Base-by-base conservation (phyloP, 352 stramenopile genomes). In the Pythium phragmitis region DNA sequence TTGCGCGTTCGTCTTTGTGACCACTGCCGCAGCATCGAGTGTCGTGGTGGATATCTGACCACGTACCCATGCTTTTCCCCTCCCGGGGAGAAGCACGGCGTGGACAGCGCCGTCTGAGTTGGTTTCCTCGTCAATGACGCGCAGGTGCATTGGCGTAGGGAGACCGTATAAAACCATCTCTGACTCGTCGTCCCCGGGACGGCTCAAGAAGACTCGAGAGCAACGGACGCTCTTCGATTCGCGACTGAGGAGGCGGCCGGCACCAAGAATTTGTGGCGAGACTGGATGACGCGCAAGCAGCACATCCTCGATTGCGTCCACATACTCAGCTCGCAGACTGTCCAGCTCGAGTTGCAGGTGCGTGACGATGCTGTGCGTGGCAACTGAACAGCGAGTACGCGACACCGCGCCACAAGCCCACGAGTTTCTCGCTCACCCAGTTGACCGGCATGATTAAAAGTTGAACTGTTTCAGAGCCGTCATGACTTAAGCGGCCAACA, bases 361-460 rank as follows among this genome's bases (percentile, higher is more conserved):
- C 12, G 41, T 46, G 43, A 50, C 30, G n/a, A 30, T 50, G 43
- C 13, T 50, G 43, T 50, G 43, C 43, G 43, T 50, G 43, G 2
- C 17, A n/a, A 30, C 43, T 30, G 7, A 30, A 30, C n/a, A 50
- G 8, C 17, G 43, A 12, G 43, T 50, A 50, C 9, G 43, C 19
- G n/a, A 50, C 21, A 4, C 19, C 26, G n/a, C 43, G 19, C 19
- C 43, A 50, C 43, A 26, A 30, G 43, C 30, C 13, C 39, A 46
- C 19, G n/a, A 50, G 39, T 30, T 26, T 17, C 34, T 39, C 34
- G 11, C 34, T 39, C 7, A 39, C 7, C 34, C 7, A 9, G 34
- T 39, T 13, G 34, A 13, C 34, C 7, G 7, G 34, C 1, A 14
- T 39, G 34, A 11, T 13, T 9, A 39, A 39, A 39, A 50, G 2